Conservation (phyloP, 2,329 filamentous ascomycete species). For the Myriosclerotinia duriaeana region DNA sequence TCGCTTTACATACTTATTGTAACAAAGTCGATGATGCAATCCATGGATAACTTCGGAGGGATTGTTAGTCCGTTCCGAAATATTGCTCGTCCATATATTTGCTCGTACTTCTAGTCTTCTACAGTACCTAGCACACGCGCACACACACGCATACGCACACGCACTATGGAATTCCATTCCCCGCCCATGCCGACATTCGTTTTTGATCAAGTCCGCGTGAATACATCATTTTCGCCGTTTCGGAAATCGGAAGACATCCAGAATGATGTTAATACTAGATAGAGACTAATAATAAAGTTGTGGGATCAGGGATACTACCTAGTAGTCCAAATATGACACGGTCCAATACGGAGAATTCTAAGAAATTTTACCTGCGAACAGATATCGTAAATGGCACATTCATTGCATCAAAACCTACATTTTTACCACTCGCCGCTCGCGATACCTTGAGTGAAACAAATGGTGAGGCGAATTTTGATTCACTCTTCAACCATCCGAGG, state of each 20-base stretch:
- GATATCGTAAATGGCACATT: not conserved
- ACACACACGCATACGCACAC: not conserved
- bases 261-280: not conserved
- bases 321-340: not conserved
- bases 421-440: not conserved
- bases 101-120: no score
- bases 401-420: constrained; percentile 9
- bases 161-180: not conserved
- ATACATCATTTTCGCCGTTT: not conserved
- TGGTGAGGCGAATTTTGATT: constrained; percentile 20
- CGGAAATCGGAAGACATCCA: not conserved
- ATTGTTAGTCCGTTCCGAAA: not conserved
- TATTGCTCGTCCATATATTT: no score
- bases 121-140: no score
- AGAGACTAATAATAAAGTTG: not conserved
- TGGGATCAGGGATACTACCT: not conserved
- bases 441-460: constrained; percentile 11
- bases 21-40: not conserved
- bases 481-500: constrained; percentile 8
- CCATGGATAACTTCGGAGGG: not conserved
- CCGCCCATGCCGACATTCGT: not conserved
- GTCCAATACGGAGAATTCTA: not conserved
- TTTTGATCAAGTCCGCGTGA: not conserved
- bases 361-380: not conserved
- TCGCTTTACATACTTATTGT: not conserved